Evolutionary conservation across 2,329 filamentous ascomycete genomes (phyloP), one percentile per base, ranked within the genome.

Genomic region (Didymella glomerata): DNA sequence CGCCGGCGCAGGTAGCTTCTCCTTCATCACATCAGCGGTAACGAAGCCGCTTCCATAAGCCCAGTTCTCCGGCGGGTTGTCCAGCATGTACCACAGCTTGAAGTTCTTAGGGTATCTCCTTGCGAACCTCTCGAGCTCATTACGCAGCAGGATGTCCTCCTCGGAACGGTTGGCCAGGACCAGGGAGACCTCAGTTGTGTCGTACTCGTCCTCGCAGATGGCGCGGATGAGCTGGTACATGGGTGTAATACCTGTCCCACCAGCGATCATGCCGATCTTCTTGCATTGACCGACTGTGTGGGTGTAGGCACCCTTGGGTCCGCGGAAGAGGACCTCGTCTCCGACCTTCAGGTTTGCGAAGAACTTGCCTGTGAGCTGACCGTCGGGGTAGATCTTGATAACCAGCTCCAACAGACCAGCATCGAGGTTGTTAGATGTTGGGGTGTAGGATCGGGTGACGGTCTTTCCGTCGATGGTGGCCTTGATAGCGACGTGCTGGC

Each of bases 381-480:
- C 84, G 45, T 83, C 76, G 0, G 81, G 78, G 63, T 87, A 87
- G 38, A 79, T 73, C 58, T 81, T 82, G 68, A 86, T 77, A 28
- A 86, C 75, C 2, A 86, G 76, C 60, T 85, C 82, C 1, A 86
- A 69, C 2, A 72, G 65, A 28, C 85, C 85, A 0, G 73, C 76
- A 65, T 91, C 88, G 62, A 93, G 86, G 56, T 85, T 87, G 72
- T 80, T 80, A 24, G 77, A 77, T 42, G 78, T 77, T n/a, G 73
- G 68, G 1, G 68, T 70, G 55, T 70, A 70, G 24, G 64, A 68
- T 34, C 66, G 60, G n/a, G 58, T 46, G 10, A 70, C 63, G 7
- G 48, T 32, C 44, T 65, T 78, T 75, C 92, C 92, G 71, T 92
- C 89, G 65, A 96, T 86, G 54, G 84, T 85, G 55, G 93, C 73